phyloP scores from a whole-genome alignment of 306 rosid species.

The Luffa acutangula region DNA sequence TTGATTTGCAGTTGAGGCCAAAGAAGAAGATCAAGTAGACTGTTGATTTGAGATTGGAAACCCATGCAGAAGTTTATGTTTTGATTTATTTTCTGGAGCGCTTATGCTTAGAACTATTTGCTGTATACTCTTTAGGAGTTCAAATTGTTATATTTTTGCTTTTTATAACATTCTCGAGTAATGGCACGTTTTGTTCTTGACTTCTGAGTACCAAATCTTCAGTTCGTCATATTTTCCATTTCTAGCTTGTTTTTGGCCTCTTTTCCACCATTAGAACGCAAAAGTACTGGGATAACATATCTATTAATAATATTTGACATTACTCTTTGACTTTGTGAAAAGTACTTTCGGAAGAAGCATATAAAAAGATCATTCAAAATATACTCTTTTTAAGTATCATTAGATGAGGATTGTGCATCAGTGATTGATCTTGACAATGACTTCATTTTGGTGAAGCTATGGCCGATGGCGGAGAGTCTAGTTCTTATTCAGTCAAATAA shows the following conservation, averaged over 20 bases:
- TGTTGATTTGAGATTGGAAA: slow-evolving; percentile 6
- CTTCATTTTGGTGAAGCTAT: background rate
- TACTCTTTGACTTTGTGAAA: background rate
- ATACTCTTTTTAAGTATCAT: background rate
- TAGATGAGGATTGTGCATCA: background rate
- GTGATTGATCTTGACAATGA: background rate
- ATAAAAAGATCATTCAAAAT: background rate
- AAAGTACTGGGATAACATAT: background rate
- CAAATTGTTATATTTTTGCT: background rate
- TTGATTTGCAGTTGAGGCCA: slow-evolving; percentile 84
- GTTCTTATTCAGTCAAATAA: background rate
- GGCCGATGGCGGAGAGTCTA: background rate
- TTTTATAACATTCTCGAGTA: background rate
- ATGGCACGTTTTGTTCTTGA: background rate
- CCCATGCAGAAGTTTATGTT: slow-evolving; percentile 8
- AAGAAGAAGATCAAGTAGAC: slow-evolving; percentile 97
- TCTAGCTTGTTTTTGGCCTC: background rate
- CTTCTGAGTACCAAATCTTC: background rate
- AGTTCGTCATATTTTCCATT: background rate
- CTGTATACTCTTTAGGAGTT: slow-evolving; percentile 1
- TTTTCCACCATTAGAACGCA: background rate
- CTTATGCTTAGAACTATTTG: slow-evolving; percentile 7
- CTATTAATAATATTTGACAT: background rate
- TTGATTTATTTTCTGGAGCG: slow-evolving; percentile 11
- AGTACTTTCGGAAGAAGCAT: background rate